phyloP scores from a whole-genome alignment of 441 rosid species.

The Corymbia calophylla region DNA sequence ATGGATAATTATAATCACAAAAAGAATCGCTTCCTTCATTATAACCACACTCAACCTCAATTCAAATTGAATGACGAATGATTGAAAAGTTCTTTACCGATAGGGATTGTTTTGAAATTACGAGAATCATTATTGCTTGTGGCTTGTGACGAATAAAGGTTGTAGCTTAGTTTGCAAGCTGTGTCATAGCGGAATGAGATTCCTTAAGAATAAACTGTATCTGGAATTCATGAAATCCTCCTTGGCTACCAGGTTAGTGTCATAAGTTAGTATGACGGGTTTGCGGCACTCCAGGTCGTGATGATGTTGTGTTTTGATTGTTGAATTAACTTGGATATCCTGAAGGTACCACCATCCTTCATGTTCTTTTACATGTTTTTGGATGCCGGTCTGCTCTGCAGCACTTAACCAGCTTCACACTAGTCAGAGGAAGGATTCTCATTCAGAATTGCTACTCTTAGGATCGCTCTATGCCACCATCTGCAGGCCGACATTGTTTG shows the following conservation, averaged over 20 bases:
- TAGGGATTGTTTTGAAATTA: not conserved
- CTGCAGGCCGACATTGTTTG: not conserved
- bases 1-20: not conserved
- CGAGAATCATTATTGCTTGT: not conserved
- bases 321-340: not conserved
- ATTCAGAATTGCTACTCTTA: not conserved
- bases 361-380: not conserved
- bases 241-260: not conserved
- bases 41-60: not conserved
- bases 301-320: not conserved
- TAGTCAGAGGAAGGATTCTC: not conserved
- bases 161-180: not conserved
- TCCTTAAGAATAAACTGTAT: not conserved
- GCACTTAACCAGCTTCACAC: not conserved
- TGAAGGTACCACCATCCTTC: not conserved
- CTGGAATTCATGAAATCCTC: not conserved
- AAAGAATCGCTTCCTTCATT: not conserved
- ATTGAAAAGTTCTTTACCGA: constrained; percentile 26
- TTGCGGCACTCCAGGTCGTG: not conserved
- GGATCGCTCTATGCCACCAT: not conserved
- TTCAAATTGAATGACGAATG: not conserved
- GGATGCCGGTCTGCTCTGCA: not conserved
- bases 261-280: not conserved
- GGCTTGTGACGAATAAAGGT: not conserved
- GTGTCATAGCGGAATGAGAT: not conserved